Evolutionary conservation across 805 yeast species (phyloP), one percentile per base, ranked within the genome.

Genomic region (Maudiozyma saulgeensis): DNA sequence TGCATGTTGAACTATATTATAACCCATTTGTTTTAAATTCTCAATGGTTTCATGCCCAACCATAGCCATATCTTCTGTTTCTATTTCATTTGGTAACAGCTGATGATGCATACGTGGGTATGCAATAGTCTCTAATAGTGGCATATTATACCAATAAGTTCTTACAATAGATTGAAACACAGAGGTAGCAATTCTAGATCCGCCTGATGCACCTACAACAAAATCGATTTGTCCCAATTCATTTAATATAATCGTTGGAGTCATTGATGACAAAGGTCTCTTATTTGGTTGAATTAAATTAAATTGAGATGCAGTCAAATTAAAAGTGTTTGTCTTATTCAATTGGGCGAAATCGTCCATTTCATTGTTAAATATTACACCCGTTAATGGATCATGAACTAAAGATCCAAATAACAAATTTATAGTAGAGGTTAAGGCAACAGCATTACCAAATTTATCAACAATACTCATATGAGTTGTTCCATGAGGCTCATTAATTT

Each of bases 291-390:
- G 74, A 26, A 89, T 78, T 60, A 78, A 86, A 64, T 91, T 91
- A 71, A 76, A 86, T 18, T 79, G 70, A 0, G 96, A 87, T 0
- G 99, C 96, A 9, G 79, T 77, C 45, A 91, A 75, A 25, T 82
- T 84, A 67, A 89, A 91, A 15, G 88, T 83, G 65, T 91, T 91
- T 16, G 77, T 71, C 7, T 74, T 69, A 15, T 77, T 72, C 1
- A 93, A 89, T 32, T 78, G 72, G 8, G 96, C 84, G 60, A 91
- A 91, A 63, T 91, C 98, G 66, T 91, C 97, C 96, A 91, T 90
- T 65, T 91, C 88, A 57, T 87, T 81, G 68, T 91, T 91, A 59
- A 91, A 68, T 9, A 91, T 75, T 8, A 91, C 70, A 2, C 97
- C 98, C 0, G 98, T 90, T 1, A 51, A 63, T 1, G 83, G 81